Percentiles rank a stretch among this genome's conserved stretches.
These are phyloP conservation scores for Colletotrichum sublineola DNA, from an alignment of 2,329 filamentous ascomycete genomes.

Conservation along the genomic window DNA sequence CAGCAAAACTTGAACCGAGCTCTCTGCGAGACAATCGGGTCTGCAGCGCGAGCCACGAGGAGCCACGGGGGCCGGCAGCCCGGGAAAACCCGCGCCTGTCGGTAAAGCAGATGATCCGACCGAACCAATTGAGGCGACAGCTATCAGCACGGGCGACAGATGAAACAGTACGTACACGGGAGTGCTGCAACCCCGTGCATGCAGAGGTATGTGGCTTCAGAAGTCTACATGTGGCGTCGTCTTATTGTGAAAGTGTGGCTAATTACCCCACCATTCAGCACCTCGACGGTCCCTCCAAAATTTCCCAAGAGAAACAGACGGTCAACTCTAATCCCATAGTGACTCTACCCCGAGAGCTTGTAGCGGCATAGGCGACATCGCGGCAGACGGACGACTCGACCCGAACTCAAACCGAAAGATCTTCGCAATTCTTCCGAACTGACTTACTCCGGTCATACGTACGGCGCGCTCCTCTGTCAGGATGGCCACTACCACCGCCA, in stretches of 20 bases:
- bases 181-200: background rate
- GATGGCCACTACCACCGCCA: slow-evolving; percentile 71
- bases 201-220: background rate
- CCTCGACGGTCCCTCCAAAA: slow-evolving; percentile 37
- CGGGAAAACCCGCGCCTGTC: slow-evolving; percentile 43
- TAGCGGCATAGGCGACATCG: background rate
- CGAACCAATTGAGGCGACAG: slow-evolving; percentile 25
- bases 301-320: slow-evolving; percentile 29
- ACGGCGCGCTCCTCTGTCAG: background rate
- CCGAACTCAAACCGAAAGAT: background rate
- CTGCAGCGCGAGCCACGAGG: slow-evolving; percentile 38
- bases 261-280: slow-evolving; percentile 34
- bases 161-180: background rate
- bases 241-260: slow-evolving; percentile 29
- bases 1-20: slow-evolving; percentile 43
- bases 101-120: slow-evolving; percentile 8
- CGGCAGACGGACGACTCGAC: no score
- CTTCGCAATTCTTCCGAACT: background rate
- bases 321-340: slow-evolving; percentile 12
- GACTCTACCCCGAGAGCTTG: slow-evolving; percentile 15
- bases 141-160: slow-evolving; percentile 22
- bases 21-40: slow-evolving; percentile 42
- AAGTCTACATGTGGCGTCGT: slow-evolving; percentile 23
- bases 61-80: slow-evolving; percentile 35
- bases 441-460: background rate